Percentiles rank a stretch among this genome's conserved stretches.
phyloP scores from a whole-genome alignment of 2,329 filamentous ascomycete genomes.

The Fonsecaea pedrosoi region DNA sequence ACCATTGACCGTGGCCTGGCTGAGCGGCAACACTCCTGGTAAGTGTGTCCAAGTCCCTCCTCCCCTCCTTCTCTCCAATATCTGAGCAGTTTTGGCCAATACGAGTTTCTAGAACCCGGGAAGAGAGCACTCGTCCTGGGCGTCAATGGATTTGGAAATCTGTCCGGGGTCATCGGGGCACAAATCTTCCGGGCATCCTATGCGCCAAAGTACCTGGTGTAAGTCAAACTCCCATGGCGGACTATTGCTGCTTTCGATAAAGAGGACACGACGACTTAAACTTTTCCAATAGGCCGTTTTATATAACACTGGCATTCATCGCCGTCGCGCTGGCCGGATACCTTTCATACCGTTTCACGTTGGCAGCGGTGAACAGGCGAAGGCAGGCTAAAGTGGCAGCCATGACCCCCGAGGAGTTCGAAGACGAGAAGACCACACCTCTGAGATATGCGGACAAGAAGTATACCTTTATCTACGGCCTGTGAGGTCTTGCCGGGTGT shows the following conservation, averaged over 20 bases:
- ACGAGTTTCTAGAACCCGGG: constrained; percentile 51
- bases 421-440: constrained; percentile 25
- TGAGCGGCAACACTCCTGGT: constrained; percentile 58
- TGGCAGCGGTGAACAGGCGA: constrained; percentile 42
- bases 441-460: constrained; percentile 43
- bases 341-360: constrained; percentile 42
- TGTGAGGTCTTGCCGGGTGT: constrained; percentile 24
- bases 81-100: neutral
- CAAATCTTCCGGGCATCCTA: constrained; percentile 53
- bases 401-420: constrained; percentile 39
- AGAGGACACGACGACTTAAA: neutral
- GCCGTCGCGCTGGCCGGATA: constrained; percentile 44
- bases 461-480: constrained; percentile 44
- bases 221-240: neutral
- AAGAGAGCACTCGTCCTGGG: constrained; percentile 61
- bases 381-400: constrained; percentile 34
- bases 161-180: constrained; percentile 57
- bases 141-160: constrained; percentile 61
- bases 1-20: constrained; percentile 62
- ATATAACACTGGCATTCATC: constrained; percentile 44
- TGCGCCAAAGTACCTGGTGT: constrained; percentile 43
- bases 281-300: constrained; percentile 40
- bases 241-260: neutral
- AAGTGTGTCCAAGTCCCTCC: neutral
- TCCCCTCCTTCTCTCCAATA: neutral